Conservation (phyloP, 2,329 filamentous ascomycete genomes). For the Phyllosticta paracitricarpa region DNA sequence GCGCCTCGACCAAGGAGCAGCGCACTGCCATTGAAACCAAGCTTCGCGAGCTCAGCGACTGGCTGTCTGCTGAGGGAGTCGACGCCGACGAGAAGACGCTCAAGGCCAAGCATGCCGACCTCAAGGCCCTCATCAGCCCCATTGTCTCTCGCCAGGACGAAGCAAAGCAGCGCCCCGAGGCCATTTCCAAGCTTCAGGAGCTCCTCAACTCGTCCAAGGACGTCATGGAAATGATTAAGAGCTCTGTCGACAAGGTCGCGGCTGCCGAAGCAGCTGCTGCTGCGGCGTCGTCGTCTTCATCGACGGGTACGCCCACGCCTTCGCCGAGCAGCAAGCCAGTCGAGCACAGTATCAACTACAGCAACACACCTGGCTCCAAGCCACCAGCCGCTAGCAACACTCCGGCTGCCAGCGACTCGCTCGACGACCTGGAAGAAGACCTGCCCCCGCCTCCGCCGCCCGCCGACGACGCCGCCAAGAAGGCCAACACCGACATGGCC, state of each 20-base stretch:
- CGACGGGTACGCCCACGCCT: constrained; percentile 29
- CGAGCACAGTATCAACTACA: background rate
- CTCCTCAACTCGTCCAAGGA: constrained; percentile 60
- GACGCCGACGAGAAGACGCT: constrained; percentile 67
- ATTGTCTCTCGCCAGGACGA: constrained; percentile 69
- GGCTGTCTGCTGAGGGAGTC: constrained; percentile 79
- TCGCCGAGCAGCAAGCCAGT: background rate
- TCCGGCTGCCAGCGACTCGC: constrained; percentile 16
- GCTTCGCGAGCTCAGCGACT: constrained; percentile 64
- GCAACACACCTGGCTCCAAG: constrained; percentile 21
- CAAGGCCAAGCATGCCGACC: constrained; percentile 62
- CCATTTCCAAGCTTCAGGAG: constrained; percentile 57
- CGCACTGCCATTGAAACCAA: constrained; percentile 57
- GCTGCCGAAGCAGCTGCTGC: constrained; percentile 35
- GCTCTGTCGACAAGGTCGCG: constrained; percentile 62
- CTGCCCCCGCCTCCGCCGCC: constrained; percentile 29
- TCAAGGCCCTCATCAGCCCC: constrained; percentile 69
- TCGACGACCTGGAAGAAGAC: constrained; percentile 51
- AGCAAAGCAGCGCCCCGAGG: constrained; percentile 57
- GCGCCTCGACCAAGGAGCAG: constrained; percentile 58
- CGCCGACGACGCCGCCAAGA: constrained; percentile 16
- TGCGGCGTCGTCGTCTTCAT: constrained; percentile 32
- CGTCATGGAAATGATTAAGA: constrained; percentile 60
- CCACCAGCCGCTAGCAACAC: constrained; percentile 32
- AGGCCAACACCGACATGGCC: constrained; percentile 27